These are phyloP conservation scores for Microdochium nivale DNA, from an alignment of 2,329 filamentous ascomycete species.

Conservation along the genomic window DNA sequence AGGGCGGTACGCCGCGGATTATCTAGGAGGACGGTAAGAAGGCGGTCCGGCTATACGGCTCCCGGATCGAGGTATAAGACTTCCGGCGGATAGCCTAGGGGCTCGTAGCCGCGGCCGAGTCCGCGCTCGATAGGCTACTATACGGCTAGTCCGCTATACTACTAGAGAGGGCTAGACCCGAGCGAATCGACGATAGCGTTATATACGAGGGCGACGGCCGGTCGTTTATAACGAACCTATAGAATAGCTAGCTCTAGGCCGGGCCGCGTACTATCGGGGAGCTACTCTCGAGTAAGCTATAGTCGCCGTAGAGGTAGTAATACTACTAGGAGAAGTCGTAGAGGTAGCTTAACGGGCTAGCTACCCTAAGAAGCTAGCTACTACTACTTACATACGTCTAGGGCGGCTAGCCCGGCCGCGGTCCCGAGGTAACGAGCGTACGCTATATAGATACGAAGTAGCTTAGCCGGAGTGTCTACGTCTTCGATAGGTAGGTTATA, in stretches of 20 bases:
- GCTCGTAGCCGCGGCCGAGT: not conserved
- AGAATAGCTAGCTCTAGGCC: not conserved
- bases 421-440: not conserved
- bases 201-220: not conserved
- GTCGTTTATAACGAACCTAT: not conserved
- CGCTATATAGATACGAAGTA: not conserved
- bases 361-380: not conserved
- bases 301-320: not conserved
- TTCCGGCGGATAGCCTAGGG: not conserved
- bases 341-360: not conserved
- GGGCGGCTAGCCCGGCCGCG: slow-evolving; percentile 1
- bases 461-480: not conserved
- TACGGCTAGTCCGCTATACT: not conserved
- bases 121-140: not conserved
- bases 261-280: not conserved
- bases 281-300: not conserved
- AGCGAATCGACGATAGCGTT: not conserved
- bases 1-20: not conserved
- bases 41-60: not conserved
- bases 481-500: not conserved
- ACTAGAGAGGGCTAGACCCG: not conserved
- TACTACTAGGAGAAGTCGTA: not conserved
- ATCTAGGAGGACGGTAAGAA: not conserved
- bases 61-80: not conserved
- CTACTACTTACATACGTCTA: not conserved